Evolutionary conservation across 306 rosid species (phyloP).

Genomic region (Begonia fuchsioides): DNA sequence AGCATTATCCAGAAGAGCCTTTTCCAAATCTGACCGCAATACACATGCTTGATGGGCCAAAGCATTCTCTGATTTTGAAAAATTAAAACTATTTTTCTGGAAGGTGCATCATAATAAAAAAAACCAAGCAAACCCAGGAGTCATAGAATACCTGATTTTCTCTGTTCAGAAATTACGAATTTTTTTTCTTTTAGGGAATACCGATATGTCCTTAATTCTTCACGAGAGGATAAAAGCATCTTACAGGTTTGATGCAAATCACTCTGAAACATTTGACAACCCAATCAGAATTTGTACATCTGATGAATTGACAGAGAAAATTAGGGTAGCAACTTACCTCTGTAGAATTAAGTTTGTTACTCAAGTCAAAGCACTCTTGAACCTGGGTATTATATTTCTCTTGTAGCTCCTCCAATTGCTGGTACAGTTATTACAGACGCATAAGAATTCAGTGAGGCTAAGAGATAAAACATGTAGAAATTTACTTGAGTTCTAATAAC

Average conservation of each 20-base stretch:
- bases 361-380: constrained; percentile 51
- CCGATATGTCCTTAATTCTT: constrained; percentile 53
- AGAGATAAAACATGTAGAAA: background rate
- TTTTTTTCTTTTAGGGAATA: constrained; percentile 56
- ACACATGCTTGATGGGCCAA: constrained; percentile 76
- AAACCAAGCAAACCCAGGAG: constrained; percentile 13
- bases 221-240: constrained; percentile 52
- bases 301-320: constrained; percentile 14
- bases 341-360: constrained; percentile 60
- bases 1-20: constrained; percentile 62
- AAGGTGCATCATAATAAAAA: constrained; percentile 33
- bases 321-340: constrained; percentile 67
- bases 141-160: constrained; percentile 56
- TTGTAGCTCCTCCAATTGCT: constrained; percentile 74
- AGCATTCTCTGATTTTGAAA: constrained; percentile 49
- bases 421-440: constrained; percentile 5
- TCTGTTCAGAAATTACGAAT: constrained; percentile 70
- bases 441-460: background rate
- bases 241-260: constrained; percentile 46
- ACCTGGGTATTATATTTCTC: constrained; percentile 48
- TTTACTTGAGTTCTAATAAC: constrained; percentile 1
- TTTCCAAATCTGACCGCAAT: constrained; percentile 69
- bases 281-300: constrained; percentile 3
- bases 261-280: constrained; percentile 30
- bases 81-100: constrained; percentile 44